Evolutionary conservation across 2,329 filamentous ascomycete genomes (phyloP).

Genomic region (Drechslerella stenobrocha): DNA sequence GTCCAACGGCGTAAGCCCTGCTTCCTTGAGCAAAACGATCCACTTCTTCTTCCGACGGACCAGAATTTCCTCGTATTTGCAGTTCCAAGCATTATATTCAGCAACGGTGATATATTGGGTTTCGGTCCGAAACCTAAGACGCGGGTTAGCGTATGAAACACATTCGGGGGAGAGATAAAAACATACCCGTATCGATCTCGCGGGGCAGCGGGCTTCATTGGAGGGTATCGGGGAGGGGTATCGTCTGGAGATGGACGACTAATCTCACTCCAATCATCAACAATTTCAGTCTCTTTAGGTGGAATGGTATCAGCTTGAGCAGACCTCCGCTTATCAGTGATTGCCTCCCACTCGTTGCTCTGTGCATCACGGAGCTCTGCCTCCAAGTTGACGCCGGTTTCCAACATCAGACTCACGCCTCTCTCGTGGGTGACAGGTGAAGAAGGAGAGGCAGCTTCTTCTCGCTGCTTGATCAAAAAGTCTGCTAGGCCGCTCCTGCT

Average conservation of each 20-base stretch:
- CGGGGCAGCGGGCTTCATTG: conserved; percentile 39
- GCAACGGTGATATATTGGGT: conserved; percentile 75
- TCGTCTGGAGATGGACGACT: conserved; percentile 35
- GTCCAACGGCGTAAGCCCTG: conserved; percentile 63
- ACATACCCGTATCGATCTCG: conserved; percentile 53
- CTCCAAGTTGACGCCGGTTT: conserved; percentile 39
- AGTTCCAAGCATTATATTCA: conserved; percentile 81
- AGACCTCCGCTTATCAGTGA: conserved; percentile 41
- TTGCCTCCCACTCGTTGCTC: conserved; percentile 44
- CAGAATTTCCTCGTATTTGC: conserved; percentile 73
- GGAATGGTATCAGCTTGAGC: conserved; percentile 10
- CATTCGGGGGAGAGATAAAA: conserved; percentile 10
- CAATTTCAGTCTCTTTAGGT: conserved; percentile 13
- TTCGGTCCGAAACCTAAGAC: conserved; percentile 81
- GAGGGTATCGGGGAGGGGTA: conserved; percentile 38
- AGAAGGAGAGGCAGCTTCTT: conserved; percentile 44
- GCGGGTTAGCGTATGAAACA: conserved; percentile 8
- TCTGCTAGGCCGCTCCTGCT: conserved; percentile 48
- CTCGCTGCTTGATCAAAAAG: conserved; percentile 50
- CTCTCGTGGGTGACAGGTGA: conserved; percentile 43
- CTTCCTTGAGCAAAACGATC: conserved; percentile 74
- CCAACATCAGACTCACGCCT: conserved; percentile 44
- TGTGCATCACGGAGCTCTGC: conserved; percentile 37
- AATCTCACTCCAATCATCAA: conserved; percentile 25
- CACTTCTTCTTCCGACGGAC: conserved; percentile 78